Percentiles rank a stretch among this genome's conserved stretches.
Evolutionary conservation across 805 yeast species (phyloP).

Genomic region (Kazachstania kunashirensis): DNA sequence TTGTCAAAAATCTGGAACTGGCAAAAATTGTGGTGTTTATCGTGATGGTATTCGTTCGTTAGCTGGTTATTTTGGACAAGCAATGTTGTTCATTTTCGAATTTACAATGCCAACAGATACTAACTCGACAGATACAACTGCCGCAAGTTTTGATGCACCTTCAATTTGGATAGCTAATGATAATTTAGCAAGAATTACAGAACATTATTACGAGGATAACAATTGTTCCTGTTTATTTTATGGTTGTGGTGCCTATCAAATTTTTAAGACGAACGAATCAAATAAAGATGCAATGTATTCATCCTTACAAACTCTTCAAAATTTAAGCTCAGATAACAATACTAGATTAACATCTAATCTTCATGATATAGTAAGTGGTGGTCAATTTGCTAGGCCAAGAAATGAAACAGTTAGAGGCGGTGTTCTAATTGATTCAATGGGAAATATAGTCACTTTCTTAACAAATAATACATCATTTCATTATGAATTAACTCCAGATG

Average conservation of each 20-base stretch:
- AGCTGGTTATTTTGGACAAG: constrained; percentile 55
- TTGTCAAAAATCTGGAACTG: constrained; percentile 43
- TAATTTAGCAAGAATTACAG: constrained; percentile 59
- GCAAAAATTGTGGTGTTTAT: constrained; percentile 63
- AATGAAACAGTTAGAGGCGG: constrained; percentile 53
- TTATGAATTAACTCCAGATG: constrained; percentile 33
- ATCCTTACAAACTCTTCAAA: constrained; percentile 61
- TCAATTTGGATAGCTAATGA: constrained; percentile 68
- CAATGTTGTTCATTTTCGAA: constrained; percentile 61
- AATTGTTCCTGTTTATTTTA: constrained; percentile 65
- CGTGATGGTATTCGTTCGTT: constrained; percentile 59
- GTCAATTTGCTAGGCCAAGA: constrained; percentile 46
- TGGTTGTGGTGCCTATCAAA: constrained; percentile 69
- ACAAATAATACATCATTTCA: constrained; percentile 44
- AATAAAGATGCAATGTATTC: constrained; percentile 22
- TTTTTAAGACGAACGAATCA: constrained; percentile 58
- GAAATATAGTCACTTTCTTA: constrained; percentile 49
- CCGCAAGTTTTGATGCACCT: constrained; percentile 39
- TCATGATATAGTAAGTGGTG: constrained; percentile 22
- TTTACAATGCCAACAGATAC: constrained; percentile 53
- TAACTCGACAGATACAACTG: constrained; percentile 25
- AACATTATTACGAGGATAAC: constrained; percentile 38
- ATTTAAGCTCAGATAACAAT: constrained; percentile 10
- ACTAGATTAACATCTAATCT: not conserved
- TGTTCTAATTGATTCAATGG: constrained; percentile 53